Base-by-base conservation (phyloP, 441 rosid species). In the Capsella rubella region DNA sequence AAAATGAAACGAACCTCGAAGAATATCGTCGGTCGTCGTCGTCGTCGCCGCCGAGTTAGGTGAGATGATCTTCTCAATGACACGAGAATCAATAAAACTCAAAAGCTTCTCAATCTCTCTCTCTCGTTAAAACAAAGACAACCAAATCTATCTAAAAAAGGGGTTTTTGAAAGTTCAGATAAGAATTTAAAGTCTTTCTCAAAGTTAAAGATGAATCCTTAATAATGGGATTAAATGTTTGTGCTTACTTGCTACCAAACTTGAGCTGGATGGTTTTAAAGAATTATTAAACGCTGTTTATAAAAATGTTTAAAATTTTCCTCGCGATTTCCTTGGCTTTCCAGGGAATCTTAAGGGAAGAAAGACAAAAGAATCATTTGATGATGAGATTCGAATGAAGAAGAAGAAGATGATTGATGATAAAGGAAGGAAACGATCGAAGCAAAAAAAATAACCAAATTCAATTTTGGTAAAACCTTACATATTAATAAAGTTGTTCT, bases 41-140 rank as follows among this genome's bases (percentile, higher is more conserved):
- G 35, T 21, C 25, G 75, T 89, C 88, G 51, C 92, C 89, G 50
- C 93, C 77, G 8, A 88, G 71, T 88, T 87, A 65, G 89, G 87
- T 69, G 95, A 84, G 76, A 59, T 35, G 43, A 56, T n/a, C 25
- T 21, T 21, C 25, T 21, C 25, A 21, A 37, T 70, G 68, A 29
- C 35, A 27, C 53, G 27, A 59, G 2, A 25, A 27, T 39, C 51
- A 50, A 71, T 71, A 14, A 45, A 45, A 54, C 5, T 47, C 25
- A 32, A 62, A 45, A 35, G 34, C 58, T 56, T 56, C 27, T 35
- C 37, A 34, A 34, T 31, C 34, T 34, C 9, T 34, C 8, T 49
- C 67, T 39, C 72, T 57, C 15, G 15, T 18, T 18, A 18, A 18
- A 18, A 18, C 21, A 18, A 2, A 50, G 11, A 31, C 67, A 50